These are phyloP conservation scores for Coemansia erecta DNA, from an alignment of 192 early-diverging fungal species.

Conservation along the genomic window DNA sequence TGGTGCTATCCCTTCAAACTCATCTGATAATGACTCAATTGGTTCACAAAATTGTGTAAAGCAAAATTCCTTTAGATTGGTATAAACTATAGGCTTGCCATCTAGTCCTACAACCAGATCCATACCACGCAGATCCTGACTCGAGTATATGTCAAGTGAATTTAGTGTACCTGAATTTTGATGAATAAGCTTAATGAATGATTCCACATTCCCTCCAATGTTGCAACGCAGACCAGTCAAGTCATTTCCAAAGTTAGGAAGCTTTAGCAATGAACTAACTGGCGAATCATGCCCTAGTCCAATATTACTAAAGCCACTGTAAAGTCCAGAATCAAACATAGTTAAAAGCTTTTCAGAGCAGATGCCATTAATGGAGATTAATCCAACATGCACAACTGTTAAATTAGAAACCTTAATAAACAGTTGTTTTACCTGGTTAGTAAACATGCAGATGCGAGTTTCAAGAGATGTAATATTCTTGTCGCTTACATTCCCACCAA, in stretches of 20 bases:
- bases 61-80: neutral
- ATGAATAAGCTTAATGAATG: neutral
- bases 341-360: neutral
- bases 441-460: neutral
- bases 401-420: neutral
- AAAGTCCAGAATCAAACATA: neutral
- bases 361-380: neutral
- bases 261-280: neutral
- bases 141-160: neutral
- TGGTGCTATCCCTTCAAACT: neutral
- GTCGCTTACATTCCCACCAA: neutral
- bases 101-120: neutral
- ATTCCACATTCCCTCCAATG: neutral
- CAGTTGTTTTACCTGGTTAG: neutral
- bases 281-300: neutral
- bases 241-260: neutral
- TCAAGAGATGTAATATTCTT: neutral
- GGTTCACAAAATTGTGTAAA: neutral
- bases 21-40: neutral
- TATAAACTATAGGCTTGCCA: neutral
- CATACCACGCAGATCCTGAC: neutral
- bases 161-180: neutral
- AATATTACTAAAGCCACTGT: neutral
- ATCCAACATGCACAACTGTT: neutral
- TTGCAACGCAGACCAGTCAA: neutral